These are phyloP conservation scores for Alloteropsis semialata DNA, from an alignment of 176 grass and related monocot species.

Conservation along the genomic window DNA sequence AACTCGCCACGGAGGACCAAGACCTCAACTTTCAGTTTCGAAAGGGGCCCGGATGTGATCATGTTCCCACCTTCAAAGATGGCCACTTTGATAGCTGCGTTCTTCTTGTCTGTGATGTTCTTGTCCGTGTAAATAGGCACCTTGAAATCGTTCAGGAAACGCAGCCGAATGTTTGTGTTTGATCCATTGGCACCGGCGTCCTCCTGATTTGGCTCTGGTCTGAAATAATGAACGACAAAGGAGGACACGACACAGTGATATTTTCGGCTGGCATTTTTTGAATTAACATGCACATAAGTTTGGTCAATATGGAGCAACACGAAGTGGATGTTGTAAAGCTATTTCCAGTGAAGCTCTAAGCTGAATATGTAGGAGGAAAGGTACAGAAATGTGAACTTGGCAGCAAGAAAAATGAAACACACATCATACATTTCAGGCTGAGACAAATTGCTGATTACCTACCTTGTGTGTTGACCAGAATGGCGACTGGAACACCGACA, in stretches of 20 bases:
- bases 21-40: conserved; percentile 1
- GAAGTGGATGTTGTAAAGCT: neutral
- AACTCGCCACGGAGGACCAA: conserved; percentile 31
- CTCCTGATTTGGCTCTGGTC: neutral
- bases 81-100: conserved; percentile 24
- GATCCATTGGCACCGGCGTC: neutral
- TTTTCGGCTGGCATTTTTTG: neutral
- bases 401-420: neutral
- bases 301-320: neutral
- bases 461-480: neutral
- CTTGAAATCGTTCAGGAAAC: conserved; percentile 18
- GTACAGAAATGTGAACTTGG: neutral
- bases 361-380: neutral
- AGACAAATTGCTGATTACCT: neutral
- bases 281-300: neutral
- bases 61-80: conserved; percentile 15
- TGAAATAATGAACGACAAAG: neutral
- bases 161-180: neutral
- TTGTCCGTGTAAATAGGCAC: conserved; percentile 32
- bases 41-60: neutral
- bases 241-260: too few relatives aligned
- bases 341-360: neutral
- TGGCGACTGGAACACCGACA: neutral
- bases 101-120: neutral
- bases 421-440: neutral